Evolutionary conservation across 108 stramenopile genomes (phyloP).

Genomic region (Pseudonitzschia pungens): DNA sequence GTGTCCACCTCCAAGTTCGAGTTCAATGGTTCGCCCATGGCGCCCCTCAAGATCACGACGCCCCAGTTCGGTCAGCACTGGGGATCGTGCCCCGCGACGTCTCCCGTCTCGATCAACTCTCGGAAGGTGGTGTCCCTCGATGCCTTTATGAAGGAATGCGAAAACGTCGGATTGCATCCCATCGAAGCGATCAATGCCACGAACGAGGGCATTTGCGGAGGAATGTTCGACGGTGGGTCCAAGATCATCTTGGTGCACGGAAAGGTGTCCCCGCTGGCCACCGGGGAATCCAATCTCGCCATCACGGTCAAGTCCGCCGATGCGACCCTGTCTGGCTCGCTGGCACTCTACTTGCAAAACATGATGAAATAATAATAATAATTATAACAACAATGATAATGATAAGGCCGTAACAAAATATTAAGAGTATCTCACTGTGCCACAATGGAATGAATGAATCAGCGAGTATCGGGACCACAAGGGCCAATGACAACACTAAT

Average conservation of each 20-base stretch:
- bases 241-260: slow-evolving; percentile 77
- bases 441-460: no score
- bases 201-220: slow-evolving; percentile 86
- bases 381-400: not conserved
- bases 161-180: slow-evolving; percentile 53
- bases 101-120: slow-evolving; percentile 51
- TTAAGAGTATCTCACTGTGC: no score
- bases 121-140: slow-evolving; percentile 49
- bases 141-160: slow-evolving; percentile 59
- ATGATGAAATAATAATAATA: slow-evolving; percentile 37
- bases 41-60: slow-evolving; percentile 84
- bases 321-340: slow-evolving; percentile 57
- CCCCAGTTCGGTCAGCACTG: slow-evolving; percentile 90
- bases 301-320: slow-evolving; percentile 83
- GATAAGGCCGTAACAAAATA: no score
- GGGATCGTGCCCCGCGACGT: slow-evolving; percentile 70
- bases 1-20: slow-evolving; percentile 61
- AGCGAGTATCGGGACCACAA: no score
- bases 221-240: slow-evolving; percentile 71
- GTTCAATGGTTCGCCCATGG: slow-evolving; percentile 65
- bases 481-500: no score
- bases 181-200: slow-evolving; percentile 88
- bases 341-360: slow-evolving; percentile 77
- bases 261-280: slow-evolving; percentile 61
- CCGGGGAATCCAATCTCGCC: slow-evolving; percentile 56